Evolutionary conservation across 2,329 filamentous ascomycete species (phyloP), one percentile per base, ranked within the genome.

Genomic region (Apiospora aurea): DNA sequence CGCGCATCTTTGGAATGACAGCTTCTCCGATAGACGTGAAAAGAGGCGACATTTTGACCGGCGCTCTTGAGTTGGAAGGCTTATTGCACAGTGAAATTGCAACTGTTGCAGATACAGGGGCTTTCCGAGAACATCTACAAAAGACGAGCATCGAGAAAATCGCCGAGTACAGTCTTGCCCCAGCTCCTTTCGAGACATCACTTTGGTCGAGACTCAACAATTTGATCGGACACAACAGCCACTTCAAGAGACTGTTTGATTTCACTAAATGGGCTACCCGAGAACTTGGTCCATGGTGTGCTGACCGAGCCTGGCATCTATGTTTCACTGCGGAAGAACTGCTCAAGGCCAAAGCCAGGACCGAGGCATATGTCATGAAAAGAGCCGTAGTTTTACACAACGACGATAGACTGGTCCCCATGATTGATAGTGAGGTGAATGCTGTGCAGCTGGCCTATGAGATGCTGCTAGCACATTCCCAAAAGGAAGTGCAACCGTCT

Each of bases 1-100:
- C 96, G 4, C 92, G 91, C 49, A 91, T 99, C 26, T 93, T 99
- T 75, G 96, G 96, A 38, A 98, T 98, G 96, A 99, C 96, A 1
- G 96, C 96, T 10, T 98, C 96, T 0, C 96, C 96, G 0, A 92
- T 98, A 2, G 95, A 98, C 82, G 91, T 94, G 0, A 93, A 94
- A 77, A 64, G 21, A 21, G 88, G 89, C 0, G 91, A 97, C 75
- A 87, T 97, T 41, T 85, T 86, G 21, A 85, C 89, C 73, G 94
- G 93, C 49, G 93, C 94, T 0, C 83, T 84, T 73, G 90, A 93
- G 70, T 87, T 99, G 0, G 96, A 98, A 79, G 86, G 82, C 0
- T 85, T 97, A 49, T 85, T 99, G 1, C 89, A 96, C 78, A 93
- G 92, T 79, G 91, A 92, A 77, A 98, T 99, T 78, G 93, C 93